phyloP scores from a whole-genome alignment of 1,284 basidiomycete genomes.

The Melanopsichium pennsylvanicum region DNA sequence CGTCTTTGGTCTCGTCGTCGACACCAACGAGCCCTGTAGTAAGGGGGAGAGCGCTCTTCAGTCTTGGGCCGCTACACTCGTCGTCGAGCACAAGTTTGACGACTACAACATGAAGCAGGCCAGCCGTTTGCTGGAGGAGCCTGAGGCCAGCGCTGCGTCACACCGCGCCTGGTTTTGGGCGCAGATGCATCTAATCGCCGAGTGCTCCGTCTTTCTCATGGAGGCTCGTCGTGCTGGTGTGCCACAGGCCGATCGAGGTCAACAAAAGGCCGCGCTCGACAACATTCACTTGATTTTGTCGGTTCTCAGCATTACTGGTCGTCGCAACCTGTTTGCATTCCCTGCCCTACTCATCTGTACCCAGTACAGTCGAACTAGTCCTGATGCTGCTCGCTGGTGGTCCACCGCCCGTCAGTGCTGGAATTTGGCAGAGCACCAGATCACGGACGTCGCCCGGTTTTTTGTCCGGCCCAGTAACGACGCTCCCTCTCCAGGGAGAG shows the following conservation, averaged over 20 bases:
- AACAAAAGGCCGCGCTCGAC: constrained; percentile 41
- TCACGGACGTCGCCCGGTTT: constrained; percentile 34
- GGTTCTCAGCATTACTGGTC: constrained; percentile 40
- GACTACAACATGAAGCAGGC: constrained; percentile 66
- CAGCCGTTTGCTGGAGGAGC: constrained; percentile 61
- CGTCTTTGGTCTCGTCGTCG: constrained; percentile 66
- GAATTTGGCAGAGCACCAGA: constrained; percentile 37
- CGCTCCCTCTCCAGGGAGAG: constrained; percentile 28
- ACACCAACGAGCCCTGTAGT: constrained; percentile 27
- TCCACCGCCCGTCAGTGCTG: constrained; percentile 45
- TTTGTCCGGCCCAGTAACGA: constrained; percentile 42
- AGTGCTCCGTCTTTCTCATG: constrained; percentile 68
- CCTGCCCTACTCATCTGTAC: constrained; percentile 45
- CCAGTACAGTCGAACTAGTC: constrained; percentile 38
- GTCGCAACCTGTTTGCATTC: constrained; percentile 44
- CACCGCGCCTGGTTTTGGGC: constrained; percentile 67
- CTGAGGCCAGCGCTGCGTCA: constrained; percentile 49
- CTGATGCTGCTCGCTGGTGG: constrained; percentile 43
- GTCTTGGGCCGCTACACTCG: constrained; percentile 67
- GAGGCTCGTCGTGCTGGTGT: constrained; percentile 57
- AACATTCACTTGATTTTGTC: constrained; percentile 47
- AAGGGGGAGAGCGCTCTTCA: constrained; percentile 43
- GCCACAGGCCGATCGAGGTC: constrained; percentile 26
- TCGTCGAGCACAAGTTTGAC: constrained; percentile 67
- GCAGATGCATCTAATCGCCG: constrained; percentile 68